These are phyloP conservation scores for Dothistroma pini DNA, from an alignment of 2,329 filamentous ascomycete genomes.

Conservation along the genomic window DNA sequence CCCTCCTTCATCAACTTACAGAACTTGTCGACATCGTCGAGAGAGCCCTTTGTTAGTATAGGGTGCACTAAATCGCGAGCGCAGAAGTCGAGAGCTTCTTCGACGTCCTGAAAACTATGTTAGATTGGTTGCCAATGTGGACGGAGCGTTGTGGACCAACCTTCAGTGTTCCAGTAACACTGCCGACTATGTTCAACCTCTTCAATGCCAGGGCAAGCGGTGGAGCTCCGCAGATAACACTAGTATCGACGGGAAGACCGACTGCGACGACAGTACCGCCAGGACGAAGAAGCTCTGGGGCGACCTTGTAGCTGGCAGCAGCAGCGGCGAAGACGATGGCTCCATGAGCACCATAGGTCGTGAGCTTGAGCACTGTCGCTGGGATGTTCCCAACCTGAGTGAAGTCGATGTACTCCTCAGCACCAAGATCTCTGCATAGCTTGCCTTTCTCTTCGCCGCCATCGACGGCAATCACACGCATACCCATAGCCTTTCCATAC, in stretches of 20 bases:
- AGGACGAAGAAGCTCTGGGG: constrained; percentile 34
- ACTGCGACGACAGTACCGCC: constrained; percentile 39
- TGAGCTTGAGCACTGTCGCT: constrained; percentile 36
- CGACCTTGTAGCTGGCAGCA: constrained; percentile 37
- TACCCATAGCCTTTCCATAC: constrained; percentile 34
- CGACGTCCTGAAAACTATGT: constrained; percentile 35
- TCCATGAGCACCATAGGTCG: constrained; percentile 39
- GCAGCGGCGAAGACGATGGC: constrained; percentile 38
- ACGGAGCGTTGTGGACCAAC: constrained; percentile 7
- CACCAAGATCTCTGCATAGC: constrained; percentile 38
- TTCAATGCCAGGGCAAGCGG: constrained; percentile 40
- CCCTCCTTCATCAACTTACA: constrained; percentile 39
- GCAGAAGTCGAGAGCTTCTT: constrained; percentile 45
- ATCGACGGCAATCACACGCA: constrained; percentile 41
- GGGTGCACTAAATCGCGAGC: constrained; percentile 42
- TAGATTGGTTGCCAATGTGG: constrained; percentile 1
- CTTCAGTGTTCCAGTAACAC: constrained; percentile 43
- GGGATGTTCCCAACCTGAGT: constrained; percentile 34
- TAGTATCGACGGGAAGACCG: constrained; percentile 35
- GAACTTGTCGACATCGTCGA: constrained; percentile 41
- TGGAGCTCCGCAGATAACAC: constrained; percentile 37
- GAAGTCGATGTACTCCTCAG: constrained; percentile 40
- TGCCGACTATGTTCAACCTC: constrained; percentile 43
- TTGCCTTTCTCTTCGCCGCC: constrained; percentile 37
- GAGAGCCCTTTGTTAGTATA: constrained; percentile 39